These are phyloP conservation scores for Camillea tinctor DNA, from an alignment of 2,329 filamentous ascomycete genomes.

Conservation along the genomic window DNA sequence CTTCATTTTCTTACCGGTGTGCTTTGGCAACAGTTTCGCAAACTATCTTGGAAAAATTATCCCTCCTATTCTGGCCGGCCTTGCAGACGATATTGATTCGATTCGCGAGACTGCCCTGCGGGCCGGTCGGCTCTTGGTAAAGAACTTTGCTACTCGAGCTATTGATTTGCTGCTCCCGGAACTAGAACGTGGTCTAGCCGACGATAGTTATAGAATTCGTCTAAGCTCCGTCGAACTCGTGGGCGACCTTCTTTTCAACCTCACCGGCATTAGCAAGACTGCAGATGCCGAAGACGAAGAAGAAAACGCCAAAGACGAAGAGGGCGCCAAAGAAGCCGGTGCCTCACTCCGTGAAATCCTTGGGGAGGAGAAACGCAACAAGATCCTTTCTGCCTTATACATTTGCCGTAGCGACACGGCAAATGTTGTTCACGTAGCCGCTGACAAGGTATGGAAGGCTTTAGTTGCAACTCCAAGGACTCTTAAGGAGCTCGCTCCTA, in stretches of 20 bases:
- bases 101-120: conserved; percentile 96
- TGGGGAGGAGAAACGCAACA: conserved; percentile 94
- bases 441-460: conserved; percentile 94
- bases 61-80: conserved; percentile 86
- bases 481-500: conserved; percentile 92
- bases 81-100: conserved; percentile 94
- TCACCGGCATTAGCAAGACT: conserved; percentile 86
- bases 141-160: conserved; percentile 94
- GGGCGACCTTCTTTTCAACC: conserved; percentile 94
- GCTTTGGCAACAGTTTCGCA: conserved; percentile 97
- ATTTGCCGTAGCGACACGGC: conserved; percentile 98
- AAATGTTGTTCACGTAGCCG: conserved; percentile 82
- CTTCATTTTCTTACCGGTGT: conserved; percentile 98
- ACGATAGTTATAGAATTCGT: conserved; percentile 95
- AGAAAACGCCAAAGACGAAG: conserved; percentile 76
- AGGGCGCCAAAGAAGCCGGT: conserved; percentile 78
- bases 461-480: conserved; percentile 88
- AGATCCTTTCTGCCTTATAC: conserved; percentile 93
- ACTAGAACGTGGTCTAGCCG: conserved; percentile 92
- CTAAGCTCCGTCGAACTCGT: conserved; percentile 97
- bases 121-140: conserved; percentile 90
- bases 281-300: conserved; percentile 75
- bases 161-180: conserved; percentile 94
- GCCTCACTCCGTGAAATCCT: conserved; percentile 92
- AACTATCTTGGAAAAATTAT: conserved; percentile 95